Percentiles rank a stretch among this genome's conserved stretches.
These are phyloP conservation scores for Williopsis jadinii DNA, from an alignment of 1,139 yeast species.

Conservation along the genomic window DNA sequence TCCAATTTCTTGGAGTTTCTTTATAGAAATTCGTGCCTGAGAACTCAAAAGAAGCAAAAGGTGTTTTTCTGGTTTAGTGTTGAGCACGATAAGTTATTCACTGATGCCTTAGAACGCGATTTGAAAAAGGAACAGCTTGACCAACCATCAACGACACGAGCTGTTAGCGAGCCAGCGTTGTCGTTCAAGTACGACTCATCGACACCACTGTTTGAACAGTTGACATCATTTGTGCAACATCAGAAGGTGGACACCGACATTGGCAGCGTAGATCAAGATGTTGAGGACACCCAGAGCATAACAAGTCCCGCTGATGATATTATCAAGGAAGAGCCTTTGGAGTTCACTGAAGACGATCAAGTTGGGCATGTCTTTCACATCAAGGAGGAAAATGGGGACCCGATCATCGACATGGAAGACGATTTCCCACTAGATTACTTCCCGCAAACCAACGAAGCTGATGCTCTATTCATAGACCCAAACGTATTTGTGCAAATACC, in stretches of 20 bases:
- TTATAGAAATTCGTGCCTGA: slow-evolving; percentile 77
- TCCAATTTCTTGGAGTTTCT: slow-evolving; percentile 80
- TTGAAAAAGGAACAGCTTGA: slow-evolving; percentile 64
- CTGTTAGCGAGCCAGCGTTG: slow-evolving; percentile 55
- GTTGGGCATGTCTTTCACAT: slow-evolving; percentile 14
- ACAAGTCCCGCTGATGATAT: slow-evolving; percentile 1
- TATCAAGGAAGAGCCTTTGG: neutral
- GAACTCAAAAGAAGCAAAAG: slow-evolving; percentile 95
- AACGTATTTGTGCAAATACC: slow-evolving; percentile 23
- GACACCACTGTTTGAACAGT: slow-evolving; percentile 39
- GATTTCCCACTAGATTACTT: slow-evolving; percentile 69
- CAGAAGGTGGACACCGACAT: slow-evolving; percentile 21
- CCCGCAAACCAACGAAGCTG: slow-evolving; percentile 22
- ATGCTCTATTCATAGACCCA: slow-evolving; percentile 17
- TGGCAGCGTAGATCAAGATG: slow-evolving; percentile 1
- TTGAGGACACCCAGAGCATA: slow-evolving; percentile 3
- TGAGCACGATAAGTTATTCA: slow-evolving; percentile 86
- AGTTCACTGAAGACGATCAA: neutral
- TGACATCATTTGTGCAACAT: slow-evolving; percentile 38
- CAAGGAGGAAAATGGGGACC: slow-evolving; percentile 16
- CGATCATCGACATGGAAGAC: slow-evolving; percentile 35
- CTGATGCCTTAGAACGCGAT: slow-evolving; percentile 92
- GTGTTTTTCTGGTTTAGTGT: slow-evolving; percentile 97
- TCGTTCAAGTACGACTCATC: slow-evolving; percentile 49
- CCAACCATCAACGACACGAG: slow-evolving; percentile 54